Conservation (phyloP, 2,329 filamentous ascomycete genomes). For the Sclerotinia trifoliorum region DNA sequence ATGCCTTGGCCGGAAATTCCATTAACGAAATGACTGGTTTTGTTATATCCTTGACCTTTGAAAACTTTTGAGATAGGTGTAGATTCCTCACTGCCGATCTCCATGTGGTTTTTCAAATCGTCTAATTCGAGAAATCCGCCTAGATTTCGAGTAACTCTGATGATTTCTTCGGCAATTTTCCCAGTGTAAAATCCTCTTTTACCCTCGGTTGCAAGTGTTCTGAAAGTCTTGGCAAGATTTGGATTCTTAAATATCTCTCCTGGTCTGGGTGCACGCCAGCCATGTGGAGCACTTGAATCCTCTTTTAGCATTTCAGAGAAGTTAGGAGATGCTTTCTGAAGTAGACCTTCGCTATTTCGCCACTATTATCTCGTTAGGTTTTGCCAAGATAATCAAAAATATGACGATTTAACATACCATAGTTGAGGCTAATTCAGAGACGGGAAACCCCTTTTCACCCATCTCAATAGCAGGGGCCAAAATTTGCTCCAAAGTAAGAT, state of each 20-base stretch:
- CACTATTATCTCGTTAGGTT: constrained; percentile 56
- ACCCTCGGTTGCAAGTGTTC: constrained; percentile 72
- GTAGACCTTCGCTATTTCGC: constrained; percentile 58
- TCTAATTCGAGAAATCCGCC: constrained; percentile 78
- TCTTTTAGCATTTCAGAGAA: constrained; percentile 82
- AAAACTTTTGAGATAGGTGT: constrained; percentile 83
- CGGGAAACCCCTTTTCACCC: constrained; percentile 85
- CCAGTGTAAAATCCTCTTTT: constrained; percentile 92
- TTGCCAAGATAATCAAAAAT: background rate
- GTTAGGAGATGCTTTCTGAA: constrained; percentile 79
- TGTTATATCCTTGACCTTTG: constrained; percentile 59
- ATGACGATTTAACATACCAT: constrained; percentile 30
- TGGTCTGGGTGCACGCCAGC: constrained; percentile 69
- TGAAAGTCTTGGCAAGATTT: constrained; percentile 76
- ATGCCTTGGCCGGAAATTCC: constrained; percentile 43
- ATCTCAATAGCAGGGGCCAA: constrained; percentile 80
- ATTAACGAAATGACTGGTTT: constrained; percentile 47
- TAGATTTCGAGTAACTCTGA: constrained; percentile 72
- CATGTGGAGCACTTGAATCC: constrained; percentile 65
- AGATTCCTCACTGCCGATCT: constrained; percentile 72
- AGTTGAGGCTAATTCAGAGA: constrained; percentile 64
- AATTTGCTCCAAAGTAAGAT: constrained; percentile 72
- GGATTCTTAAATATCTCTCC: constrained; percentile 91
- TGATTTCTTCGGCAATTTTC: constrained; percentile 73
- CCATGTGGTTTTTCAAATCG: constrained; percentile 75